phyloP scores from a whole-genome alignment of 2,329 filamentous ascomycete species.

The Xylaria sp. region DNA sequence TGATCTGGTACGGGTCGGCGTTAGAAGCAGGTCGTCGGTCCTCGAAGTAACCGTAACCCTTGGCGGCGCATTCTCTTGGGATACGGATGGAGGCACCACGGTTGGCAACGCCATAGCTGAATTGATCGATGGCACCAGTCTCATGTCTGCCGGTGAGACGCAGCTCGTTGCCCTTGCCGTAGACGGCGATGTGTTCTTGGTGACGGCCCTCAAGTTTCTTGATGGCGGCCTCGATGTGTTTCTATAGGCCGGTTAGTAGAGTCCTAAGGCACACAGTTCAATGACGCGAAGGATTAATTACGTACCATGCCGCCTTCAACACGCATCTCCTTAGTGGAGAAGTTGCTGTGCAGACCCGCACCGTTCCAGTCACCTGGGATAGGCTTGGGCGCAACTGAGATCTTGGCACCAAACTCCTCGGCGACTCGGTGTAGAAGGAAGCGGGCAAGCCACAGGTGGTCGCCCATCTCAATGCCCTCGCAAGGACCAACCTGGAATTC shows the following conservation, averaged over 20 bases:
- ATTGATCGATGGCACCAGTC: constrained; percentile 92
- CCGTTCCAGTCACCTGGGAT: constrained; percentile 98
- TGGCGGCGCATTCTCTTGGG: constrained; percentile 82
- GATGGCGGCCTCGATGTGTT: constrained; percentile 87
- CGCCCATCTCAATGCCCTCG: constrained; percentile 88
- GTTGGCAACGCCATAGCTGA: constrained; percentile 95
- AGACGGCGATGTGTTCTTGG: constrained; percentile 88
- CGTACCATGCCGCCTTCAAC: constrained; percentile 82
- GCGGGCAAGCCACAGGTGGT: constrained; percentile 94
- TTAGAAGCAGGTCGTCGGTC: constrained; percentile 84
- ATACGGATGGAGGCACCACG: constrained; percentile 95
- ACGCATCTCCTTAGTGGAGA: constrained; percentile 90
- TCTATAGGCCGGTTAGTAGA: constrained; percentile 51
- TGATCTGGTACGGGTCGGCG: constrained; percentile 81
- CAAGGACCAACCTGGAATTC: constrained; percentile 97
- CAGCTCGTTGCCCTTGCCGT: constrained; percentile 94
- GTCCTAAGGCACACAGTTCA: neutral
- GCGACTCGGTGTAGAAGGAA: constrained; percentile 91
- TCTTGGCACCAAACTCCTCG: constrained; percentile 96
- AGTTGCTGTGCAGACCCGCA: constrained; percentile 84
- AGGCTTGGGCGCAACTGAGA: constrained; percentile 95
- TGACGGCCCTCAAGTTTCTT: constrained; percentile 85
- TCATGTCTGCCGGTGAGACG: constrained; percentile 95
- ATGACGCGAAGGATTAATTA: neutral
- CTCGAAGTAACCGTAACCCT: constrained; percentile 96